Base-by-base conservation (phyloP, 257 asterid species). In the Solanum boliviense region DNA sequence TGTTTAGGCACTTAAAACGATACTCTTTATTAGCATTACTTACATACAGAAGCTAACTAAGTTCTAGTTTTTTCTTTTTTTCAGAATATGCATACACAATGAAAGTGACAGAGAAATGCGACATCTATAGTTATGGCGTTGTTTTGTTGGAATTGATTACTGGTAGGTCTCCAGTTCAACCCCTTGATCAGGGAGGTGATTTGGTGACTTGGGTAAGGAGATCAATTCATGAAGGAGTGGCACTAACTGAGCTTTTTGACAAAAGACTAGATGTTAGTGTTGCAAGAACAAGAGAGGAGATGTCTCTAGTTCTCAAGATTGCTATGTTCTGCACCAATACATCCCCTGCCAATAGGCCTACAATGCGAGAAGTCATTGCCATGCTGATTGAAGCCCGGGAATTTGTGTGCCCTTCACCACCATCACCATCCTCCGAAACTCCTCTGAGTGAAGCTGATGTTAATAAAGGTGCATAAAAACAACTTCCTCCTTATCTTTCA, bases 31-130 rank as follows among this genome's bases (percentile, higher is more conserved):
- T 7, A 86, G 25, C 71, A 31, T 12, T 35, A 32, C 9, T 23
- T 71, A 39, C 9, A 18, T 35, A 39, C 7, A 62, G 2, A 88
- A 67, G n/a, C 35, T 12, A 32, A 52, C 36, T 82, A 67, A 44
- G 13, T 56, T 62, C 34, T 74, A 67, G 84, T 16, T 67, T 5
- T 76, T 83, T 56, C 3, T 58, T 89, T 62, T 87, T 89, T 89
- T 83, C 96, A 96, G 99, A 96, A 88, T 96, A 96, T 83, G 99
- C 99, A 9, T 96, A 96, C 95, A 96, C 99, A 10, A 90, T 96
- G 98, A 96, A 96, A 92, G 98, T 96, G 92, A 96, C 99, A 34
- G 98, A 96, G 88, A 96, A 96, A 88, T 96, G 98, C 15, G 99
- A 96, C 36, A 91, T 94, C 90, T 96, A 96, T 25, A 96, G 99